phyloP scores from a whole-genome alignment of 345 rosid species.

The Arabis hirsuta region DNA sequence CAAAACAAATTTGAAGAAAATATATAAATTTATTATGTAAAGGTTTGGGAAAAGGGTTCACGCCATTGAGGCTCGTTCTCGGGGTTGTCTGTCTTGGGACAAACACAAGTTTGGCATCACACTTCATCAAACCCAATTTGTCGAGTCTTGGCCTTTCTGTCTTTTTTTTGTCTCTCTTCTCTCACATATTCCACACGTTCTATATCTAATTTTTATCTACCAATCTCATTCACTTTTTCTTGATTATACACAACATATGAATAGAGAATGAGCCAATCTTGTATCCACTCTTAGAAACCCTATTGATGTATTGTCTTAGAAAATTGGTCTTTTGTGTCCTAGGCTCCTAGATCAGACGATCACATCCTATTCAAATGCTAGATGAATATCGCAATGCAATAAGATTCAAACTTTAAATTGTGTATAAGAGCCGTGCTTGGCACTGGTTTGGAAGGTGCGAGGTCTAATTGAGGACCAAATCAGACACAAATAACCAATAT shows the following conservation, averaged over 20 bases:
- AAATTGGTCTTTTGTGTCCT: too few relatives aligned
- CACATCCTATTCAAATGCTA: background rate
- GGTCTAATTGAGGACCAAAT: too few relatives aligned
- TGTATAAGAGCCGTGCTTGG: too few relatives aligned
- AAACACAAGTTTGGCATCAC: slow-evolving; percentile 42
- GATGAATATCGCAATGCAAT: background rate
- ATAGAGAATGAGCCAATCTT: background rate
- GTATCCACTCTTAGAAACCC: background rate
- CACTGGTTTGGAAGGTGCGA: too few relatives aligned
- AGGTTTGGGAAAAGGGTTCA: slow-evolving; percentile 34
- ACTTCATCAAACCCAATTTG: slow-evolving; percentile 44
- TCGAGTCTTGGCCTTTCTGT: slow-evolving; percentile 33
- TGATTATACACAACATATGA: background rate
- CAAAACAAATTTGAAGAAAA: slow-evolving; percentile 49
- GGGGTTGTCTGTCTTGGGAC: slow-evolving; percentile 44
- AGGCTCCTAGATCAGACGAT: background rate
- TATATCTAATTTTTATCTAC: slow-evolving; percentile 2
- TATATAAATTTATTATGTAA: slow-evolving; percentile 20
- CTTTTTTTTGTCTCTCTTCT: slow-evolving; percentile 20
- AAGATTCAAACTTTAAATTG: background rate
- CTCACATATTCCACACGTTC: slow-evolving; percentile 7
- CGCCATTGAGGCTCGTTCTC: slow-evolving; percentile 48
- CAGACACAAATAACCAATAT: too few relatives aligned
- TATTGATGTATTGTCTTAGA: too few relatives aligned
- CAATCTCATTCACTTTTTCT: background rate